Base-by-base conservation (phyloP, 2,329 filamentous ascomycete species). In the Paraconiothyrium sp. region DNA sequence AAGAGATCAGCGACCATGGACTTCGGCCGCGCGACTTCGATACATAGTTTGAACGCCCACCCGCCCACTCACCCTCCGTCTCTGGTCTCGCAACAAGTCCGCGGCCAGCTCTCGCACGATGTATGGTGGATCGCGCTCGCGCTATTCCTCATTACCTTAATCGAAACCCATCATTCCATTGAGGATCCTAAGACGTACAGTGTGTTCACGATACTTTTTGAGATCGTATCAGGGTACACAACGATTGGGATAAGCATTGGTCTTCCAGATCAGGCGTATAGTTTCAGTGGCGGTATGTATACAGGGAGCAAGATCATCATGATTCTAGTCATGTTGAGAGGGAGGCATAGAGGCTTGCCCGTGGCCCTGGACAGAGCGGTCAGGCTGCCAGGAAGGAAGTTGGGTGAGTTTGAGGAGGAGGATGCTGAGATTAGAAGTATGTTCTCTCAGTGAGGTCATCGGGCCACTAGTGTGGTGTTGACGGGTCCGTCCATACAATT, bases 51-150 rank as follows among this genome's bases (percentile, higher is more conserved):
- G 11, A 50, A 60, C 22, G 54, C 59, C 22, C 65, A 70, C 34
- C 57, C 65, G 22, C 57, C 50, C 7, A 66, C 65, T 20, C 54
- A 47, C 11, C 67, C 68, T 4, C 68, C 68, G 22, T 66, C 62
- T 44, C 68, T 70, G 49, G 57, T 69, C 34, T 69, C 60, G 9
- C 68, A 70, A 37, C 68, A 70, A 57, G 59, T 70, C 16, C 67
- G 68, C 8, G 67, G 68, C 58, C 68, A 70, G 49, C 65, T 70
- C 30, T 66, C 63, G 7, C 65, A 69, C 61, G 68, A 70, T 50
- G 67, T 70, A 34, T 70, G 68, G 68, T 70, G 65, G 65, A 68
- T 70, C 24, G 65, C 67, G 4, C 57, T 70, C 6, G 68, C 67
- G 6, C 64, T 70, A 4, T 70, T 70, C 54, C 59, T 70, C 46